A percentile compares a stretch with the other conserved stretches of the same genome.
Conservation (phyloP, 164 flowering plant species). For the Aristolochia californica region DNA sequence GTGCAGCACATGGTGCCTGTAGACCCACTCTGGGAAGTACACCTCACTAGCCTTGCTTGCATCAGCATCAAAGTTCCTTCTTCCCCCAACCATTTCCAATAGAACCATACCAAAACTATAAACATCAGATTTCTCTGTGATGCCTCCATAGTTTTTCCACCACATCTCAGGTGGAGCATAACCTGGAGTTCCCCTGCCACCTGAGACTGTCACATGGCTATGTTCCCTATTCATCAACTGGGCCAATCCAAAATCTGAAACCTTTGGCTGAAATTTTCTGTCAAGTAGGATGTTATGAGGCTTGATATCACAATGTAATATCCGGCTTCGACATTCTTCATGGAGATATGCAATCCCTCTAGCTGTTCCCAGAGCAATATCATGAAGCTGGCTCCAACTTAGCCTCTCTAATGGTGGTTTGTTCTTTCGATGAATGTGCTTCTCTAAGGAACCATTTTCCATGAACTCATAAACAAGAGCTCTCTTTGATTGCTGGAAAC, state of each 20-base stretch:
- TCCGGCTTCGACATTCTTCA: constrained; percentile 18
- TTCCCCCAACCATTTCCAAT: constrained; percentile 14
- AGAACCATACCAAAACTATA: constrained; percentile 20
- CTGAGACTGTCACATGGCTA: constrained; percentile 2
- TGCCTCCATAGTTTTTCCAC: not conserved
- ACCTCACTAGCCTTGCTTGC: not conserved
- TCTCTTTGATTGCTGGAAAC: constrained; percentile 6
- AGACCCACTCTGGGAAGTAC: not conserved
- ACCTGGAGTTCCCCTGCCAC: constrained; percentile 13
- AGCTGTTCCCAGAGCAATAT: constrained; percentile 15
- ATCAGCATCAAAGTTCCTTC: constrained; percentile 2
- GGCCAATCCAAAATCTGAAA: constrained; percentile 19
- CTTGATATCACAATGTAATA: constrained; percentile 21
- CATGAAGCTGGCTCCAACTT: constrained; percentile 8
- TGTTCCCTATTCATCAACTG: constrained; percentile 15
- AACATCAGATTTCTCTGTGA: constrained; percentile 15
- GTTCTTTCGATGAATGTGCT: constrained; percentile 1
- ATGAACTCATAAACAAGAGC: constrained; percentile 22
- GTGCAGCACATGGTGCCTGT: constrained; percentile 2
- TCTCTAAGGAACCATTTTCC: constrained; percentile 22
- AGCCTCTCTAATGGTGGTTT: not conserved
- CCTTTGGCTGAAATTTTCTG: not conserved
- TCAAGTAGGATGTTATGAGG: constrained; percentile 15
- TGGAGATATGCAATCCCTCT: constrained; percentile 22
- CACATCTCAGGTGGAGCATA: constrained; percentile 7